Percentiles rank a stretch among this genome's conserved stretches.
phyloP scores from a whole-genome alignment of 176 grass and related monocot species.

The Microstegium vimineum region DNA sequence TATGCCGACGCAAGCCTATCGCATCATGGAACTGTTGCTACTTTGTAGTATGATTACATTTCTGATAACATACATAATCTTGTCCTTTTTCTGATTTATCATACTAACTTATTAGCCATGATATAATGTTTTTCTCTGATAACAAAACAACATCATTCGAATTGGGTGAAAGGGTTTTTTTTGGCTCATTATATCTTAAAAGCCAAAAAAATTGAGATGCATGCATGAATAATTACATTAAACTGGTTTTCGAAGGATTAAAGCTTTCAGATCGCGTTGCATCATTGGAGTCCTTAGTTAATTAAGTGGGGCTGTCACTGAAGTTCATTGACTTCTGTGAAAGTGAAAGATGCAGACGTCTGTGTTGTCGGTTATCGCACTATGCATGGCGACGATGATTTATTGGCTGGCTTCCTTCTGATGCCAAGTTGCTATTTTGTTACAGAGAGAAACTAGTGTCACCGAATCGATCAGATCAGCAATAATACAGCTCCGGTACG shows the following conservation, averaged over 20 bases:
- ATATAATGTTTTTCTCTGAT: too few relatives aligned
- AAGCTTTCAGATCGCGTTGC: background rate
- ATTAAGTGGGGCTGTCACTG: background rate
- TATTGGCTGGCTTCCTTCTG: background rate
- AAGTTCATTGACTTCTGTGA: constrained; percentile 14
- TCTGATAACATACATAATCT: too few relatives aligned
- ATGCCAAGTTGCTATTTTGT: background rate
- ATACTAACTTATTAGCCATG: too few relatives aligned
- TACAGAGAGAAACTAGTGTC: background rate
- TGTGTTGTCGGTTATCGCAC: background rate
- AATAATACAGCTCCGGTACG: background rate
- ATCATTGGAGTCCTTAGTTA: background rate
- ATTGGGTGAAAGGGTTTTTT: too few relatives aligned
- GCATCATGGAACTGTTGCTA: too few relatives aligned
- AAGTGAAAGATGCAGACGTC: background rate
- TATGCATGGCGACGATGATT: too few relatives aligned
- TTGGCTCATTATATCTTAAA: background rate
- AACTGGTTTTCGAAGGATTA: background rate
- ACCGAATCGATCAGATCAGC: background rate
- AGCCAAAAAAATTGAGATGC: background rate
- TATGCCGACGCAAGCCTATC: too few relatives aligned
- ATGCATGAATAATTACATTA: too few relatives aligned
- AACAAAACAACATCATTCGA: too few relatives aligned
- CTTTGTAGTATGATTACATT: too few relatives aligned
- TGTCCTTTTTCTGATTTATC: too few relatives aligned